These are phyloP conservation scores for Strobilomyces confusus DNA, from an alignment of 768 basidiomycete species.

Conservation along the genomic window DNA sequence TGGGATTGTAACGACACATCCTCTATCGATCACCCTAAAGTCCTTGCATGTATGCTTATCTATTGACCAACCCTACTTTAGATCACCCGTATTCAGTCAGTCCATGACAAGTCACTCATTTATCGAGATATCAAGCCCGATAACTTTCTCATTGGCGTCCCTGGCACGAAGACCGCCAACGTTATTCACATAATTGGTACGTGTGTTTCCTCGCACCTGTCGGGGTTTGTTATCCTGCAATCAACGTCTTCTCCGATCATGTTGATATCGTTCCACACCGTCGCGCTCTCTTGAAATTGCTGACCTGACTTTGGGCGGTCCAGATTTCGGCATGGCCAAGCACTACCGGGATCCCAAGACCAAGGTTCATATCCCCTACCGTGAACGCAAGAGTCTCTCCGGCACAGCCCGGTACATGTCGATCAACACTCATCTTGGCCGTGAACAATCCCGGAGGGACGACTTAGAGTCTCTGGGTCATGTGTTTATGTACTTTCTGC, in stretches of 20 bases:
- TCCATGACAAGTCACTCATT: slow-evolving; percentile 98
- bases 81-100: slow-evolving; percentile 94
- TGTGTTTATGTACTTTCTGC: slow-evolving; percentile 99
- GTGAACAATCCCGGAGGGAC: slow-evolving; percentile 92
- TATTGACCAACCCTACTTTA: slow-evolving; percentile 31
- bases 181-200: slow-evolving; percentile 81
- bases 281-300: not conserved
- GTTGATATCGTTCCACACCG: not conserved
- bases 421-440: slow-evolving; percentile 97
- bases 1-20: not conserved
- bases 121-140: slow-evolving; percentile 99
- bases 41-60: not conserved
- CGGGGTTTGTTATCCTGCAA: slow-evolving; percentile 7
- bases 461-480: slow-evolving; percentile 97
- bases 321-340: slow-evolving; percentile 99
- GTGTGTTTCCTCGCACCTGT: slow-evolving; percentile 25
- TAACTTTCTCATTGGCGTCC: slow-evolving; percentile 96
- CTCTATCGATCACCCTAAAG: slow-evolving; percentile 6
- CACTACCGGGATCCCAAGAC: slow-evolving; percentile 98
- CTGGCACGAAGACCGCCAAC: slow-evolving; percentile 87
- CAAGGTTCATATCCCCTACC: slow-evolving; percentile 97
- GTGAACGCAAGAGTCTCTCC: slow-evolving; percentile 93
- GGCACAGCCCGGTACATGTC: slow-evolving; percentile 99
- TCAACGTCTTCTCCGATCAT: not conserved
- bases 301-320: slow-evolving; percentile 12